phyloP scores from a whole-genome alignment of 352 stramenopile genomes.

The Lagenidium giganteum region DNA sequence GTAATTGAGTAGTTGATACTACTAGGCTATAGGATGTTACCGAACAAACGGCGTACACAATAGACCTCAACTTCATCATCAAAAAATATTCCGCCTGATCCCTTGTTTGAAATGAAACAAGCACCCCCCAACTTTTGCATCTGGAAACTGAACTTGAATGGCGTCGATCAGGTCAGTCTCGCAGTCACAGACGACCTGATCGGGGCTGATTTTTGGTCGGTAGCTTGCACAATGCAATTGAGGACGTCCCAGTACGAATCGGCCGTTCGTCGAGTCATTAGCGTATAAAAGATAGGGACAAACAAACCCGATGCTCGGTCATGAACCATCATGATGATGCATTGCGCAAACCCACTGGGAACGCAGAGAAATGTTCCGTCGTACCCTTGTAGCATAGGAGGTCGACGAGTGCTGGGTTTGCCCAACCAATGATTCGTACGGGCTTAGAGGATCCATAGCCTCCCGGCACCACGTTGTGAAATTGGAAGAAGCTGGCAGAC shows the following conservation, averaged over 20 bases:
- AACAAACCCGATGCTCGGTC: slow-evolving; percentile 8
- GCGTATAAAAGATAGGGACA: slow-evolving; percentile 13
- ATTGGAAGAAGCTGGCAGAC: slow-evolving; percentile 12
- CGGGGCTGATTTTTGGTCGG: slow-evolving; percentile 3
- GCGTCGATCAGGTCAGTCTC: slow-evolving; percentile 10
- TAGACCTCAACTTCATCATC: too few relatives aligned
- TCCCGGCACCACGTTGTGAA: slow-evolving; percentile 6
- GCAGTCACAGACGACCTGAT: slow-evolving; percentile 10
- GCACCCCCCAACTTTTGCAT: slow-evolving; percentile 8
- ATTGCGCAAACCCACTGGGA: slow-evolving; percentile 12
- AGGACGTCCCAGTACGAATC: slow-evolving; percentile 20
- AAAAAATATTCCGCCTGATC: too few relatives aligned
- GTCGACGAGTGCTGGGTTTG: slow-evolving; percentile 10
- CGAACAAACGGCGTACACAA: too few relatives aligned
- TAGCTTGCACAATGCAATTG: not conserved
- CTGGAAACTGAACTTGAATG: slow-evolving; percentile 6
- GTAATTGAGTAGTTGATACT: too few relatives aligned
- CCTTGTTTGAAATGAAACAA: slow-evolving; percentile 22
- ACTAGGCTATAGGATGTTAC: too few relatives aligned
- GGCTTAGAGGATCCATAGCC: slow-evolving; percentile 2
- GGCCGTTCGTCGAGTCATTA: slow-evolving; percentile 5
- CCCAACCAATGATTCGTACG: slow-evolving; percentile 14
- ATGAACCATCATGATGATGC: slow-evolving; percentile 19
- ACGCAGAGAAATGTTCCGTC: slow-evolving; percentile 21
- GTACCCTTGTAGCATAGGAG: slow-evolving; percentile 13